These are phyloP conservation scores for Saccharomycopsis fermentans DNA, from an alignment of 805 yeast genomes.

Conservation along the genomic window DNA sequence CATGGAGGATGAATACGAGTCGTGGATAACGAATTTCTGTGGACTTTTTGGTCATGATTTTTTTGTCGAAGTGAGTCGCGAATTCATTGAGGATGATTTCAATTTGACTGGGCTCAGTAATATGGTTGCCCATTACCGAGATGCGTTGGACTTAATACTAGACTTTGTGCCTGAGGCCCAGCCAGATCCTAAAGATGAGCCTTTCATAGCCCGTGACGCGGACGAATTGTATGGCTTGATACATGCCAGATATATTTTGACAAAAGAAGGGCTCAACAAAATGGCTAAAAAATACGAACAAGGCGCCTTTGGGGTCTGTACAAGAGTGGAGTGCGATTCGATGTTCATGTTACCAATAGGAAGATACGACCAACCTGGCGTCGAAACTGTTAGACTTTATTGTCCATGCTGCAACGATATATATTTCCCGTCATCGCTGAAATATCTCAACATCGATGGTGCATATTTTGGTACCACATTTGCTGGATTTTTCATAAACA, in stretches of 20 bases:
- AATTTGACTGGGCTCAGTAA: constrained; percentile 82
- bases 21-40: constrained; percentile 47
- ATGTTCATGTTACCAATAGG: constrained; percentile 90
- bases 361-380: constrained; percentile 80
- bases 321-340: constrained; percentile 80
- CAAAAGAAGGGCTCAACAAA: constrained; percentile 80
- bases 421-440: constrained; percentile 77
- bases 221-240: constrained; percentile 88
- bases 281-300: constrained; percentile 92
- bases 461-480: constrained; percentile 95
- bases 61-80: constrained; percentile 85
- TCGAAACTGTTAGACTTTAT: constrained; percentile 81
- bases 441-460: constrained; percentile 86
- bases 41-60: constrained; percentile 60
- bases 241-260: constrained; percentile 82
- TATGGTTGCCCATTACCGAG: constrained; percentile 83
- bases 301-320: constrained; percentile 85
- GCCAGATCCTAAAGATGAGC: constrained; percentile 54
- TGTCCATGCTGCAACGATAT: constrained; percentile 94
- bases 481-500: constrained; percentile 83
- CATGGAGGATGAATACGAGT: constrained; percentile 36
- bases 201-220: constrained; percentile 79
- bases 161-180: constrained; percentile 62
- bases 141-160: constrained; percentile 81
- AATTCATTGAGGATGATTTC: constrained; percentile 93